Conservation (phyloP, 2,329 filamentous ascomycete genomes). For the Teratosphaeria zuluensis region DNA sequence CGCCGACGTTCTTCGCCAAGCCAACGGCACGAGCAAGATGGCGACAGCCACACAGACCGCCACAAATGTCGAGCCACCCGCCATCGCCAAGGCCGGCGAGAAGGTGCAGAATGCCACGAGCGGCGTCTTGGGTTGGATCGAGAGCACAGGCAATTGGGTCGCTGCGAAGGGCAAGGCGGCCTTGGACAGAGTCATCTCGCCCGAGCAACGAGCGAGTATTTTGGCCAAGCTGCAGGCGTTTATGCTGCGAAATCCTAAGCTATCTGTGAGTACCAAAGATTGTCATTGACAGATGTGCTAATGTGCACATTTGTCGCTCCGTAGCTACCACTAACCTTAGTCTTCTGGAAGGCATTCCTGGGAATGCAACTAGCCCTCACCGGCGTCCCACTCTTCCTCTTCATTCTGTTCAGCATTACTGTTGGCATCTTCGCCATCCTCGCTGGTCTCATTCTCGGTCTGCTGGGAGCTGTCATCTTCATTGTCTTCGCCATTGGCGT, state of each 20-base stretch:
- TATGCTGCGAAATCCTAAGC: slow-evolving; percentile 54
- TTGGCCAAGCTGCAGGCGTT: slow-evolving; percentile 46
- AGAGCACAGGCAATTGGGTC: slow-evolving; percentile 19
- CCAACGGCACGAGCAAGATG: slow-evolving; percentile 7
- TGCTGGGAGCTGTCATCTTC: slow-evolving; percentile 48
- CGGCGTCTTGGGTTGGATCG: slow-evolving; percentile 19
- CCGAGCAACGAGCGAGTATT: slow-evolving; percentile 49
- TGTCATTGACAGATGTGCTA: neutral
- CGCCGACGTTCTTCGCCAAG: slow-evolving; percentile 9
- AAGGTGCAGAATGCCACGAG: slow-evolving; percentile 19
- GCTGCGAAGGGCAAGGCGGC: slow-evolving; percentile 23
- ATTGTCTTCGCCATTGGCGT: slow-evolving; percentile 58
- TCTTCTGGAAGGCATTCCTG: slow-evolving; percentile 51
- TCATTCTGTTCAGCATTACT: slow-evolving; percentile 55
- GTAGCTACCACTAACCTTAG: slow-evolving; percentile 5
- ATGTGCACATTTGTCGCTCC: neutral
- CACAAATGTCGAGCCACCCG: neutral
- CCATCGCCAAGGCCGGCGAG: slow-evolving; percentile 3
- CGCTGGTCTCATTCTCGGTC: slow-evolving; percentile 45
- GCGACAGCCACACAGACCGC: neutral
- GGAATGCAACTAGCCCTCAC: slow-evolving; percentile 55
- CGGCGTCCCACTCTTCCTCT: slow-evolving; percentile 58
- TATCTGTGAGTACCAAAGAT: slow-evolving; percentile 48
- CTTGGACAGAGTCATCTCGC: slow-evolving; percentile 48
- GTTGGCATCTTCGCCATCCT: slow-evolving; percentile 54